Percentiles rank a stretch among this genome's conserved stretches.
Evolutionary conservation across 306 rosid genomes (phyloP).

Genomic region (Rosa chinensis): DNA sequence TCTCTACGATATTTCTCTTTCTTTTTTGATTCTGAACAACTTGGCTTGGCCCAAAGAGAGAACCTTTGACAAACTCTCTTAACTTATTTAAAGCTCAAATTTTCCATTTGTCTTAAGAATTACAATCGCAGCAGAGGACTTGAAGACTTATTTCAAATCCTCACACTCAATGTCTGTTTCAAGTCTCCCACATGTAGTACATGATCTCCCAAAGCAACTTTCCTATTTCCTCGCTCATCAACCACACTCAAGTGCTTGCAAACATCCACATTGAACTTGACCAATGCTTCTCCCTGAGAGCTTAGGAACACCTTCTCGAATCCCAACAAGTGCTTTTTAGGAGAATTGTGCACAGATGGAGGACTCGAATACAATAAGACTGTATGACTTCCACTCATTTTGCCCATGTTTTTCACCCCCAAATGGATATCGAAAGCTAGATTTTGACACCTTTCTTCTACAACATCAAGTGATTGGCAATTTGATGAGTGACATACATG

Average conservation of each 20-base stretch:
- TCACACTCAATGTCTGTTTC: conserved; percentile 62
- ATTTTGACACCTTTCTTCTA: conserved; percentile 54
- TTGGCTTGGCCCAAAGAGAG: neutral
- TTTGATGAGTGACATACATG: conserved; percentile 62
- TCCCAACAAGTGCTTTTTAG: conserved; percentile 74
- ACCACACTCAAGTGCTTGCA: conserved; percentile 87
- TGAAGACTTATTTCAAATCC: conserved; percentile 66
- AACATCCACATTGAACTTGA: conserved; percentile 71
- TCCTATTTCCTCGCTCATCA: conserved; percentile 79
- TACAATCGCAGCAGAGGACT: conserved; percentile 25
- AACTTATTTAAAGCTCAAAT: conserved; percentile 29
- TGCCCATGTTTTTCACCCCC: conserved; percentile 67
- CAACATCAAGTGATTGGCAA: conserved; percentile 72
- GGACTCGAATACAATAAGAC: conserved; percentile 69
- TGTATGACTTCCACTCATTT: conserved; percentile 59
- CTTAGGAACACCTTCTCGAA: conserved; percentile 68
- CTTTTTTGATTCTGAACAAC: neutral
- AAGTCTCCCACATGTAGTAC: conserved; percentile 78
- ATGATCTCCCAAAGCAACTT: conserved; percentile 75
- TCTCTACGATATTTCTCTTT: neutral
- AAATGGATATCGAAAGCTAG: conserved; percentile 63
- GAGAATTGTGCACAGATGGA: conserved; percentile 71
- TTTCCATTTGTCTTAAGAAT: conserved; percentile 13
- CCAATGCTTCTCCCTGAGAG: conserved; percentile 46
- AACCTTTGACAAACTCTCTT: conserved; percentile 23